Evolutionary conservation across 106 monocot genomes (phyloP).

Genomic region (Platanthera guangdongensis): DNA sequence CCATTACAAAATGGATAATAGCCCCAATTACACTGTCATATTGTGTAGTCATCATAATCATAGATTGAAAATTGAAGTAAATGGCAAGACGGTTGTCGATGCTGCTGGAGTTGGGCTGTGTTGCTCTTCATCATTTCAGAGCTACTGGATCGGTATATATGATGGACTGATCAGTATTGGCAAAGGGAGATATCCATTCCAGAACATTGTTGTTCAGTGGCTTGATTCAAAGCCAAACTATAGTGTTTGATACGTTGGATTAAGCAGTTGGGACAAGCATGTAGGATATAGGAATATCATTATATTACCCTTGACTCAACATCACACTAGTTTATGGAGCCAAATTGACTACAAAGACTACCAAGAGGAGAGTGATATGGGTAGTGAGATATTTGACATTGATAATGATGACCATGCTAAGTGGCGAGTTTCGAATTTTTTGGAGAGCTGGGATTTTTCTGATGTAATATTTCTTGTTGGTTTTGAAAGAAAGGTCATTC

Average conservation of each 20-base stretch:
- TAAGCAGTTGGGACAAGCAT: constrained; percentile 97
- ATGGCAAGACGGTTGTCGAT: constrained; percentile 77
- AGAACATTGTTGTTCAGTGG: constrained; percentile 79
- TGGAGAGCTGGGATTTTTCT: constrained; percentile 80
- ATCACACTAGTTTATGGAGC: constrained; percentile 29
- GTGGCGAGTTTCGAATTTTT: constrained; percentile 52
- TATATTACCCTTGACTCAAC: constrained; percentile 46
- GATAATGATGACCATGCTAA: constrained; percentile 25
- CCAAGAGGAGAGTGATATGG: constrained; percentile 26
- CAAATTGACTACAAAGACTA: constrained; percentile 42
- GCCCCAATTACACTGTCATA: constrained; percentile 79
- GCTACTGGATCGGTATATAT: constrained; percentile 86
- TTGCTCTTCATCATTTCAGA: constrained; percentile 73
- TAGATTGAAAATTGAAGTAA: constrained; percentile 85
- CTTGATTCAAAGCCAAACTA: constrained; percentile 56
- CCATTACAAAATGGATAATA: constrained; percentile 87
- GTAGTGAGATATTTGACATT: constrained; percentile 22
- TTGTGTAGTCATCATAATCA: constrained; percentile 87
- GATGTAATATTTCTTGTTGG: constrained; percentile 71
- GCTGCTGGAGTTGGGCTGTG: constrained; percentile 73
- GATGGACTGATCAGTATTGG: constrained; percentile 90
- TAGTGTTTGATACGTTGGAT: constrained; percentile 76
- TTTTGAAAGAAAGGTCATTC: constrained; percentile 49
- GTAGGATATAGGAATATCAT: constrained; percentile 86
- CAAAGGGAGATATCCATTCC: constrained; percentile 65